These are phyloP conservation scores for Cyberlindnera amylophila DNA, from an alignment of 805 yeast genomes.

Conservation along the genomic window DNA sequence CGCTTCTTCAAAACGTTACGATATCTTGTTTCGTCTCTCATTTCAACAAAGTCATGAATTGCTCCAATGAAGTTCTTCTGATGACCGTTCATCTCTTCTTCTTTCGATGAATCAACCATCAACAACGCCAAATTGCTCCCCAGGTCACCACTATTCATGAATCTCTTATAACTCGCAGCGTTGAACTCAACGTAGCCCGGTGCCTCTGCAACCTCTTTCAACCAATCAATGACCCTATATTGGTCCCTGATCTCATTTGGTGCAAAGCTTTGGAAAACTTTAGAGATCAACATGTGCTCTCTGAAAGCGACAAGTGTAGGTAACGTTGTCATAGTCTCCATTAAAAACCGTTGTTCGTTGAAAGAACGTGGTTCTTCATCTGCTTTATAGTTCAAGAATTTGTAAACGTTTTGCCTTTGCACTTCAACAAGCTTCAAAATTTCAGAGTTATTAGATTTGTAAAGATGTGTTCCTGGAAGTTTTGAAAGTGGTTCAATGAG, in stretches of 20 bases:
- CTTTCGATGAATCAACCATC: conserved; percentile 7
- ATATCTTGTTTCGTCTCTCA: conserved; percentile 37
- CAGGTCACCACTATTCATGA: conserved; percentile 14
- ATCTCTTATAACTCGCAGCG: neutral
- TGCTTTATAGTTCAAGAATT: conserved; percentile 41
- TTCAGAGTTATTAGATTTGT: conserved; percentile 45
- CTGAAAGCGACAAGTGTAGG: conserved; percentile 64
- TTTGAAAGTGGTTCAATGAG: conserved; percentile 57
- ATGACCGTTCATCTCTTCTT: conserved; percentile 25
- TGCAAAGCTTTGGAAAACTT: conserved; percentile 55
- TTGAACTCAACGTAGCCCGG: conserved; percentile 56
- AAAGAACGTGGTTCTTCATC: conserved; percentile 32
- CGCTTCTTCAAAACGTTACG: conserved; percentile 36
- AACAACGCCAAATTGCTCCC: conserved; percentile 18
- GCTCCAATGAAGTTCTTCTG: conserved; percentile 22
- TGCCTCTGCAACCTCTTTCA: conserved; percentile 35
- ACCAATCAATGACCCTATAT: conserved; percentile 45
- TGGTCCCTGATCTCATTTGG: conserved; percentile 59
- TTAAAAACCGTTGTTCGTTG: conserved; percentile 43
- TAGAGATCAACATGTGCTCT: conserved; percentile 49
- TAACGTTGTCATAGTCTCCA: conserved; percentile 51
- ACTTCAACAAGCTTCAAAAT: conserved; percentile 34
- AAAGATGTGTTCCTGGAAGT: conserved; percentile 53
- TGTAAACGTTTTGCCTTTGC: conserved; percentile 35
- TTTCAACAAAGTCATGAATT: conserved; percentile 38